phyloP scores from a whole-genome alignment of 169 alveolate genomes.

The Theileria sp. region DNA sequence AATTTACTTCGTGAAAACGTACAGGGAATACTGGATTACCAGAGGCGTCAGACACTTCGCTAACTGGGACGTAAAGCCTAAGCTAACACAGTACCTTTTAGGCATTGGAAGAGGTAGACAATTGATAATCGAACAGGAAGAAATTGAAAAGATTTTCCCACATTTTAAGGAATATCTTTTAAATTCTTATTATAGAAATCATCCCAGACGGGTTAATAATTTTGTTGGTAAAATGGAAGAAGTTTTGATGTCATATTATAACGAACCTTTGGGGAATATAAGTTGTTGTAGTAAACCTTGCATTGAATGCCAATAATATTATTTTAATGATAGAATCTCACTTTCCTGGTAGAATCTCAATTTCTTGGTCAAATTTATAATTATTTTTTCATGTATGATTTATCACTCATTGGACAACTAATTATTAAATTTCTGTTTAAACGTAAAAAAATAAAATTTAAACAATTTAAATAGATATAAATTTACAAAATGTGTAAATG shows the following conservation, averaged over 20 bases:
- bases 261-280: not conserved
- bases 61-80: not conserved
- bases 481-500: not conserved
- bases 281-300: not conserved
- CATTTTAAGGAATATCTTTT: not conserved
- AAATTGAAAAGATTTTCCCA: not conserved
- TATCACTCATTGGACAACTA: not conserved
- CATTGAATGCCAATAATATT: not conserved
- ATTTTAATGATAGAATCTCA: no score
- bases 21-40: not conserved
- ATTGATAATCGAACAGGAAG: not conserved
- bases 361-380: no score
- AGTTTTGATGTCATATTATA: not conserved
- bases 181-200: not conserved
- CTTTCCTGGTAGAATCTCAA: no score
- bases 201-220: not conserved
- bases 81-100: not conserved
- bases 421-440: not conserved
- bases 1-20: constrained; percentile 4
- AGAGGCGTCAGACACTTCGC: not conserved
- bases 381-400: not conserved
- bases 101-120: not conserved
- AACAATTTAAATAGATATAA: no score
- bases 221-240: not conserved
- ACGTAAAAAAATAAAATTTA: no score